A percentile compares a stretch with the other conserved stretches of the same genome.
These are phyloP conservation scores for Hypoxylon sp. DNA, from an alignment of 2,329 filamentous ascomycete genomes.

Conservation along the genomic window DNA sequence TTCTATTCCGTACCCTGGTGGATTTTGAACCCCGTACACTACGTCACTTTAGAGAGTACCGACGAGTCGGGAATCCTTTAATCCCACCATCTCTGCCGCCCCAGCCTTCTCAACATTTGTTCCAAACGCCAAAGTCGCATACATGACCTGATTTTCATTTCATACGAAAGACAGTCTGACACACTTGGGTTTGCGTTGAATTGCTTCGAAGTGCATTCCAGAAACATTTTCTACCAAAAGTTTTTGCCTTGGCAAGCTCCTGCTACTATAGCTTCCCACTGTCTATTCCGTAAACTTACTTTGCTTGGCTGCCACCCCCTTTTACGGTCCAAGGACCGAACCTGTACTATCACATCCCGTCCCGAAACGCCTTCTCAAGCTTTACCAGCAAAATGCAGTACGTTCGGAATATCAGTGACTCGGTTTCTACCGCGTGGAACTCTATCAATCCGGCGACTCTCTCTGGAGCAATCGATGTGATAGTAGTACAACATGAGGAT, in stretches of 20 bases:
- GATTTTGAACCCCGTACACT: constrained; percentile 32
- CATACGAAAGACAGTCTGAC: constrained; percentile 1
- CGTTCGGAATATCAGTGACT: constrained; percentile 93
- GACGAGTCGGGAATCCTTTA: constrained; percentile 31
- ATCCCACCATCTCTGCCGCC: constrained; percentile 11
- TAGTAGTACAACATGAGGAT: constrained; percentile 96
- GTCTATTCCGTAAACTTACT: not conserved
- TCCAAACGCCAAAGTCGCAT: constrained; percentile 16
- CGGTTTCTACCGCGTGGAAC: constrained; percentile 98
- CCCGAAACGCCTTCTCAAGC: constrained; percentile 5
- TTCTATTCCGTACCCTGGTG: constrained; percentile 14
- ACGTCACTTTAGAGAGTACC: constrained; percentile 35
- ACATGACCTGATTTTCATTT: not conserved
- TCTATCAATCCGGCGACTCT: constrained; percentile 98
- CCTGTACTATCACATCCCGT: not conserved
- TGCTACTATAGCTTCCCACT: constrained; percentile 3
- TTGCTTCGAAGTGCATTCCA: not conserved
- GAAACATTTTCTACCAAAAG: not conserved
- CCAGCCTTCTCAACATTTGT: constrained; percentile 14
- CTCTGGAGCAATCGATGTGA: constrained; percentile 97
- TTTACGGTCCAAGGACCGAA: constrained; percentile 31
- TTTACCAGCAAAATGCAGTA: constrained; percentile 80
- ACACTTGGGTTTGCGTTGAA: constrained; percentile 9
- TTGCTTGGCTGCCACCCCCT: constrained; percentile 18
- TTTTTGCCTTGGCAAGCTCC: not conserved